phyloP scores from a whole-genome alignment of 768 basidiomycete species.

The Kwoniella bestiolae region DNA sequence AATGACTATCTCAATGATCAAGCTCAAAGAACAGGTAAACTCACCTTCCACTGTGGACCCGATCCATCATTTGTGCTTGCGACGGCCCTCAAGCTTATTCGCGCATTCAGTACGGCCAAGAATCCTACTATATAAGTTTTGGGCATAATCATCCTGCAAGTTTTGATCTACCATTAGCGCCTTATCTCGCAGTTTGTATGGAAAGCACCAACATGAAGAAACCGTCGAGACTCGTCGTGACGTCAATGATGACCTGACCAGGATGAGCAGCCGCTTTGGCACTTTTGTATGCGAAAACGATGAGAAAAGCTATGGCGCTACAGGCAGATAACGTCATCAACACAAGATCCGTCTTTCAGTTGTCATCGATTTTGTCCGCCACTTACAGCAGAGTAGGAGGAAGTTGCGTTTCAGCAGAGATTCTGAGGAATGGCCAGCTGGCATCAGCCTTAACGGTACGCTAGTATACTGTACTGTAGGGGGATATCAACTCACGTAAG shows the following conservation, averaged over 20 bases:
- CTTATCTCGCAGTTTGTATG: too few relatives aligned
- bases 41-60: not conserved
- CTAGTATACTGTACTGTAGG: too few relatives aligned
- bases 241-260: not conserved
- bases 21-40: too few relatives aligned
- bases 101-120: not conserved
- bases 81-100: not conserved
- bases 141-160: conserved; percentile 4
- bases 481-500: too few relatives aligned
- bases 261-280: conserved; percentile 8
- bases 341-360: not conserved
- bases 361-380: not conserved
- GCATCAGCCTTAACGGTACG: too few relatives aligned
- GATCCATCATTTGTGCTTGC: not conserved
- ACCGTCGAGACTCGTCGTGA: not conserved
- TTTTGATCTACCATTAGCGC: too few relatives aligned
- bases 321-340: not conserved
- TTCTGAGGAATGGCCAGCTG: too few relatives aligned
- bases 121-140: conserved; percentile 9
- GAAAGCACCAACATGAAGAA: conserved; percentile 1
- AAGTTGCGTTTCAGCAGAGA: not conserved
- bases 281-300: conserved; percentile 1
- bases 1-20: too few relatives aligned
- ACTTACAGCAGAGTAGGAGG: not conserved
- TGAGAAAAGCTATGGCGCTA: not conserved